phyloP scores from a whole-genome alignment of 768 basidiomycete genomes.

The Boletus barrowsii region DNA sequence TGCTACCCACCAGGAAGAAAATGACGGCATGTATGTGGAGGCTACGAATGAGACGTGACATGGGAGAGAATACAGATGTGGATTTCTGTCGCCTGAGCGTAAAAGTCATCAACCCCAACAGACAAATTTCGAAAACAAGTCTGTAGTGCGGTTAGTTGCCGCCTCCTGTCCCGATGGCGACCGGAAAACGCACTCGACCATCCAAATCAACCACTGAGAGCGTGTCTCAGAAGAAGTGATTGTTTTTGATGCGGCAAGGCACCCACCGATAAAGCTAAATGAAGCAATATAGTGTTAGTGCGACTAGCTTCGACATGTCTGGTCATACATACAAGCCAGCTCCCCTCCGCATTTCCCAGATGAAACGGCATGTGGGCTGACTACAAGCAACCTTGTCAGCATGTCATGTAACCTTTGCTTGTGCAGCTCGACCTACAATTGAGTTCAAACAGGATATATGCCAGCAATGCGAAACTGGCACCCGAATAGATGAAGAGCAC shows the following conservation, averaged over 20 bases:
- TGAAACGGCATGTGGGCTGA: neutral
- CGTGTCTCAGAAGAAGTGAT: neutral
- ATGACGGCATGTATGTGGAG: neutral
- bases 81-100: neutral
- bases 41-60: neutral
- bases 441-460: neutral
- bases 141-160: neutral
- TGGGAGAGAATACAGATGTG: neutral
- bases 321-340: neutral
- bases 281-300: neutral
- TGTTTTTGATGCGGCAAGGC: neutral
- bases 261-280: slow-evolving; percentile 1
- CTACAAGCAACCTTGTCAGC: neutral
- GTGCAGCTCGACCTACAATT: neutral
- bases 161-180: neutral
- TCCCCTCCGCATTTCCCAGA: neutral
- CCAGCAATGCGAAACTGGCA: neutral
- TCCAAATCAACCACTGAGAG: slow-evolving; percentile 1
- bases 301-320: neutral
- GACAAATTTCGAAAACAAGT: neutral
- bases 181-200: neutral
- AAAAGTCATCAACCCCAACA: neutral
- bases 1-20: neutral
- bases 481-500: neutral
- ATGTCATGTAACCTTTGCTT: neutral